A percentile compares a stretch with the other conserved stretches of the same genome.
These are phyloP conservation scores for Penicillium sp. DNA, from an alignment of 2,329 filamentous ascomycete species.

Conservation along the genomic window DNA sequence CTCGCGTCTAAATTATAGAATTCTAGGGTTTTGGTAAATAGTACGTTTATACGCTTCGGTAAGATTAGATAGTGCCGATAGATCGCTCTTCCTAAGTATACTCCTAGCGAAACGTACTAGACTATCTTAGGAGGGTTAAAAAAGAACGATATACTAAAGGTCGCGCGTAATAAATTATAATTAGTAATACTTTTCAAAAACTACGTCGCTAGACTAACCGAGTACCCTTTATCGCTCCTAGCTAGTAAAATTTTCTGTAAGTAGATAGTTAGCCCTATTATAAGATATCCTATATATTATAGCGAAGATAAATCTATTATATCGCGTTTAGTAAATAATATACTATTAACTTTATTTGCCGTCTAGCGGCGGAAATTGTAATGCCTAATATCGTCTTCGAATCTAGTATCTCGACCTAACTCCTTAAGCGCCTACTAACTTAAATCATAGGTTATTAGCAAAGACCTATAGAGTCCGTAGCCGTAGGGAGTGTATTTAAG, in stretches of 20 bases:
- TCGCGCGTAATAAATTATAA: conserved; percentile 27
- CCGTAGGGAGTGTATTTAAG: conserved; percentile 23
- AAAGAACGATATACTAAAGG: conserved; percentile 29
- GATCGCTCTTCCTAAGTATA: conserved; percentile 25
- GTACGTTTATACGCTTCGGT: background rate
- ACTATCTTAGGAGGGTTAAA: conserved; percentile 25
- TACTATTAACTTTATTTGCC: conserved; percentile 31
- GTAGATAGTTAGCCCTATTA: conserved; percentile 11
- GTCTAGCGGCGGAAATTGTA: conserved; percentile 29
- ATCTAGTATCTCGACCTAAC: conserved; percentile 24
- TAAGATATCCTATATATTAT: conserved; percentile 10
- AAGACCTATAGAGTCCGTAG: conserved; percentile 23
- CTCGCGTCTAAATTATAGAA: conserved; percentile 25
- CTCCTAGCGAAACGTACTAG: conserved; percentile 21
- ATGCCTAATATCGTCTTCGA: conserved; percentile 29
- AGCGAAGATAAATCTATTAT: conserved; percentile 7
- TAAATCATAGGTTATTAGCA: conserved; percentile 29
- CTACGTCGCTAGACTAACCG: conserved; percentile 21
- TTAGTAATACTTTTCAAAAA: conserved; percentile 31
- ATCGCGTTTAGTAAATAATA: no score
- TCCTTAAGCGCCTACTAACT: conserved; percentile 25
- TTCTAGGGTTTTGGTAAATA: conserved; percentile 20
- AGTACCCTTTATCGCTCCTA: conserved; percentile 30
- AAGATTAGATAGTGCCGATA: no score
- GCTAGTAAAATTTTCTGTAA: conserved; percentile 26